Evolutionary conservation across 139 green algal species (phyloP), one percentile per base, ranked within the genome.

Genomic region (Trebouxia sp.): DNA sequence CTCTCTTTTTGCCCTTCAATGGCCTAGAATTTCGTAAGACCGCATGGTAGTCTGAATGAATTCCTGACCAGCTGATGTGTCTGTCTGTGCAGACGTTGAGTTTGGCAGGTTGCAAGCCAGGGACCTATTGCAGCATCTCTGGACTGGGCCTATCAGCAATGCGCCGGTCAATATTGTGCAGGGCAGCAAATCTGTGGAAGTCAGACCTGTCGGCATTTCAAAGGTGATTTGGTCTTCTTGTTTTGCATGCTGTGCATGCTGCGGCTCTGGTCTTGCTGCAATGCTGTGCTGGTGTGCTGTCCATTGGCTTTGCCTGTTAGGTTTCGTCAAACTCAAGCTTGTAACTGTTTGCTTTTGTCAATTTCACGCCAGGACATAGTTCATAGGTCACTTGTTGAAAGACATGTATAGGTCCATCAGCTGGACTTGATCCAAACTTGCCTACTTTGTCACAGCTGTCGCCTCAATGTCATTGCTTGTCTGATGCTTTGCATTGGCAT

Each of bases 121-220:
- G 7, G 90, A 93, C 80, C 78, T 94, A 79, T 82, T 96, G 80
- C 94, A 99, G 93, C 97, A 99, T 87, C 90, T 99, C 82, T 98
- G 96, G 91, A 98, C 95, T 2, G 97, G 97, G 1, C 94, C 97
- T 79, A 99, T 99, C 87, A 96, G 89, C 85, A 99, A 98, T 81
- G 94, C 95, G 0, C 92, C 94, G 6, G 94, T 99, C 47, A 97
- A 99, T 83, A 97, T 99, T 50, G 93, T 99, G 43, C 89, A 95
- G 85, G 94, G 93, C 48, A 81, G 80, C 32, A 92, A 90, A 74
- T 94, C 88, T 43, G 94, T 98, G 45, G 94, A 98, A 83, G 93
- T 96, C n/a, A 90, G 96, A 20, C 95, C 96, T n/a, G 91, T 98
- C 24, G 96, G 96, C 43, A 89, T 99, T 30, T 95, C 90, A 79